phyloP scores from a whole-genome alignment of 305 asterid genomes.

The Rubia balearica region DNA sequence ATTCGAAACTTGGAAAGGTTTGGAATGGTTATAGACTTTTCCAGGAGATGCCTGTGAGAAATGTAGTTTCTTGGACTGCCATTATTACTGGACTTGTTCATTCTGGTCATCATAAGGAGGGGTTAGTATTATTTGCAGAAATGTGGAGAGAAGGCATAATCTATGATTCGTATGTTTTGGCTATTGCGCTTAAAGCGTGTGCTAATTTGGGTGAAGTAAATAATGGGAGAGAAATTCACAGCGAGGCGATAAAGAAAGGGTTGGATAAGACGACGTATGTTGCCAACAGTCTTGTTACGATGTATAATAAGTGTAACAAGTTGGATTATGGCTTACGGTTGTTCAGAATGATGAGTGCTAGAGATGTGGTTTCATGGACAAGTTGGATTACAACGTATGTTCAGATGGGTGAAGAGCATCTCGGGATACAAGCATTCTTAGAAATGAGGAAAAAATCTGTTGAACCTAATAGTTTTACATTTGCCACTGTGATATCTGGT shows the following conservation, averaged over 20 bases:
- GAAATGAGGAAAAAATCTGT: constrained; percentile 46
- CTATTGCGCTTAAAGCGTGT: constrained; percentile 78
- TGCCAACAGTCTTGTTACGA: constrained; percentile 59
- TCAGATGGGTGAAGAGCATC: constrained; percentile 52
- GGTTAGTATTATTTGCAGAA: constrained; percentile 43
- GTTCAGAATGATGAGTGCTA: constrained; percentile 49
- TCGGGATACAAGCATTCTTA: constrained; percentile 48
- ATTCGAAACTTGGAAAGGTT: constrained; percentile 58
- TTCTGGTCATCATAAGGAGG: constrained; percentile 44
- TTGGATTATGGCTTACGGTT: constrained; percentile 42
- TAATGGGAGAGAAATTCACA: constrained; percentile 66
- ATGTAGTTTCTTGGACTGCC: constrained; percentile 89
- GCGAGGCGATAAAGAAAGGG: constrained; percentile 54
- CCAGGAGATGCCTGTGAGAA: constrained; percentile 69
- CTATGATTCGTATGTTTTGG: constrained; percentile 59
- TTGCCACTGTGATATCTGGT: constrained; percentile 64
- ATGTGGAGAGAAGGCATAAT: constrained; percentile 66
- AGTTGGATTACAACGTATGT: constrained; percentile 51
- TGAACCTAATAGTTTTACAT: constrained; percentile 64
- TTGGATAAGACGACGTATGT: constrained; percentile 55
- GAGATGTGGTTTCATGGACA: constrained; percentile 86
- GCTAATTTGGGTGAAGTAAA: constrained; percentile 54
- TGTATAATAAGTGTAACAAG: constrained; percentile 78
- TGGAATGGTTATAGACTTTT: constrained; percentile 53
- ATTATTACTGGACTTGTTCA: constrained; percentile 77